Conservation (phyloP, 2,329 filamentous ascomycete genomes). For the Pseudogymnoascus sp. region DNA sequence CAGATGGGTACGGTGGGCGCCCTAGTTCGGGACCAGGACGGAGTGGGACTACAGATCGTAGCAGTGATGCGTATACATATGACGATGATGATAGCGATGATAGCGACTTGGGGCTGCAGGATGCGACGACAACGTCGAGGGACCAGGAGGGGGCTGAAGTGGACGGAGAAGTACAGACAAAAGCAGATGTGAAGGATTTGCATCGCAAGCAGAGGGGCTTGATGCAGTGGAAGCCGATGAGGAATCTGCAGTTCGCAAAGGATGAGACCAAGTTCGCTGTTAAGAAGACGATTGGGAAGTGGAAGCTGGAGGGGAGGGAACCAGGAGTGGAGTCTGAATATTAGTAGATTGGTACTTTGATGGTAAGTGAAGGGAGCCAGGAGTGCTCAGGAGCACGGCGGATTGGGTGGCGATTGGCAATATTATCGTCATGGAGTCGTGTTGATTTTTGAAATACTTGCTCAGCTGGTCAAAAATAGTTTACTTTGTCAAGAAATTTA, state of each 20-base stretch:
- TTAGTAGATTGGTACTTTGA: background rate
- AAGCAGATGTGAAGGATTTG: constrained; percentile 47
- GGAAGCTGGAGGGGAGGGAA: constrained; percentile 71
- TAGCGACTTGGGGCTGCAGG: constrained; percentile 51
- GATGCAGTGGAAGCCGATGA: constrained; percentile 91
- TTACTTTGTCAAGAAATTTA: background rate
- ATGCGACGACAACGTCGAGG: constrained; percentile 32
- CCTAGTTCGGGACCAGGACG: background rate
- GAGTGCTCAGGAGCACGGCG: background rate
- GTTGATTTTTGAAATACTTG: background rate
- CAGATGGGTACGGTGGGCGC: background rate
- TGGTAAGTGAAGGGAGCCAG: background rate
- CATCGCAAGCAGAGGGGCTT: constrained; percentile 80
- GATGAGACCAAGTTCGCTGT: constrained; percentile 76
- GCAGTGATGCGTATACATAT: constrained; percentile 1
- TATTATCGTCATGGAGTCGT: background rate
- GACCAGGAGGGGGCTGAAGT: background rate
- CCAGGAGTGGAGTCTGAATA: constrained; percentile 43
- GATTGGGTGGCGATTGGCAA: background rate
- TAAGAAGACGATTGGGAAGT: constrained; percentile 66
- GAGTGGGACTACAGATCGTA: background rate
- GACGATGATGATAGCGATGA: constrained; percentile 23
- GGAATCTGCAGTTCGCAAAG: constrained; percentile 80
- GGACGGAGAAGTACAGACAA: constrained; percentile 9
- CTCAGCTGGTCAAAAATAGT: background rate